Evolutionary conservation across 345 rosid species (phyloP).

Genomic region (Murraya koenigii): DNA sequence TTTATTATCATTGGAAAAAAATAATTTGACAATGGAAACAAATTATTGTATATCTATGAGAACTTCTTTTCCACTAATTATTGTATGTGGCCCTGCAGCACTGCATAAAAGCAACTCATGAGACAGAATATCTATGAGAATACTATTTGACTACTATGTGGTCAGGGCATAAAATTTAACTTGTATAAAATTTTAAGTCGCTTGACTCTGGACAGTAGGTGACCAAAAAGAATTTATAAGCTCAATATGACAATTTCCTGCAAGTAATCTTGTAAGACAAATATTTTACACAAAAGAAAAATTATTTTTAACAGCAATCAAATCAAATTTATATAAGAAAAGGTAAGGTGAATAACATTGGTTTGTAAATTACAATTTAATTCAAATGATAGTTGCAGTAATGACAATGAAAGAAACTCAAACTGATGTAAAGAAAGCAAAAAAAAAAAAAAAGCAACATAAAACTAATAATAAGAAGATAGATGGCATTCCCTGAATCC

Average conservation of each 20-base stretch:
- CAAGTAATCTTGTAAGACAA: not conserved
- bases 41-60: no score
- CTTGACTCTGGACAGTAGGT: not conserved
- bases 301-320: not conserved
- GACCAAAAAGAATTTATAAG: not conserved
- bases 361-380: not conserved
- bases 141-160: not conserved
- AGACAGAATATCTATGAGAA: constrained; percentile 6
- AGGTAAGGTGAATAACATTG: not conserved
- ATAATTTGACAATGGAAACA: constrained; percentile 12
- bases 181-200: not conserved
- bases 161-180: not conserved
- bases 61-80: constrained; percentile 82
- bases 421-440: not conserved
- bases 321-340: not conserved
- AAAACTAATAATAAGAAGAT: not conserved
- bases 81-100: constrained; percentile 88
- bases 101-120: constrained; percentile 40
- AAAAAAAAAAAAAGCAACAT: not conserved
- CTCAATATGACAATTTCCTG: not conserved
- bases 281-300: not conserved
- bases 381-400: not conserved
- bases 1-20: not conserved
- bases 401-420: not conserved
- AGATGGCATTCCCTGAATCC: not conserved